These are phyloP conservation scores for Scalesia atractyloides DNA, from an alignment of 129 eudicot genomes.

Conservation along the genomic window DNA sequence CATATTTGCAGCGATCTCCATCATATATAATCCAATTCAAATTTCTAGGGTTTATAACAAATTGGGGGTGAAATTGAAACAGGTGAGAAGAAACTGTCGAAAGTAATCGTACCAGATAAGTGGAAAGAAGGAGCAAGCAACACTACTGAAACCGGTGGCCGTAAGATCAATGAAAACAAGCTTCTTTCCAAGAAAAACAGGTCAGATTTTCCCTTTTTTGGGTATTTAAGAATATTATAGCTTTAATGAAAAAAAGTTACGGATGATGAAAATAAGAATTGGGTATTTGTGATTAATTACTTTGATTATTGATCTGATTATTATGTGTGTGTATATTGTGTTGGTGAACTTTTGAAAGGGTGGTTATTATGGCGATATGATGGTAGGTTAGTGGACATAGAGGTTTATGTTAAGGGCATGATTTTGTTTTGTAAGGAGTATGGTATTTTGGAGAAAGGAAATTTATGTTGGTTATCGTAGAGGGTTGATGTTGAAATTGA, in stretches of 20 bases:
- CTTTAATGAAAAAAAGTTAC: not conserved
- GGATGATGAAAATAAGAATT: too few relatives aligned
- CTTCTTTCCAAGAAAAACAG: conserved; percentile 94
- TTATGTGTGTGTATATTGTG: not conserved
- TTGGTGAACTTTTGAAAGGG: conserved; percentile 8
- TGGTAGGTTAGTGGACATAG: not conserved
- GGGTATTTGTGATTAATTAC: too few relatives aligned
- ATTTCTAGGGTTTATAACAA: conserved; percentile 36
- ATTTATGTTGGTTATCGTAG: too few relatives aligned
- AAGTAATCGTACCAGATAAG: conserved; percentile 94
- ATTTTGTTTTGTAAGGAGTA: too few relatives aligned
- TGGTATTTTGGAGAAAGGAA: too few relatives aligned
- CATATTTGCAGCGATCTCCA: not conserved
- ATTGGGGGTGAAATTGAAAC: conserved; percentile 18
- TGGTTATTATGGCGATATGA: not conserved
- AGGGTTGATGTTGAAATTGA: too few relatives aligned
- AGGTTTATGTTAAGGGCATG: too few relatives aligned
- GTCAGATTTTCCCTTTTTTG: conserved; percentile 23
- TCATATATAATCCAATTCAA: not conserved
- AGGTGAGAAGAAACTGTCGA: conserved; percentile 93
- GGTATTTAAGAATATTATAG: not conserved
- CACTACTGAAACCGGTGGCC: conserved; percentile 94
- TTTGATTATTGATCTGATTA: not conserved
- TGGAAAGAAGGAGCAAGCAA: conserved; percentile 99
- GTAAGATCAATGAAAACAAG: conserved; percentile 93